phyloP scores from a whole-genome alignment of 2,329 filamentous ascomycete genomes.

The Ceratocystis albifundus region DNA sequence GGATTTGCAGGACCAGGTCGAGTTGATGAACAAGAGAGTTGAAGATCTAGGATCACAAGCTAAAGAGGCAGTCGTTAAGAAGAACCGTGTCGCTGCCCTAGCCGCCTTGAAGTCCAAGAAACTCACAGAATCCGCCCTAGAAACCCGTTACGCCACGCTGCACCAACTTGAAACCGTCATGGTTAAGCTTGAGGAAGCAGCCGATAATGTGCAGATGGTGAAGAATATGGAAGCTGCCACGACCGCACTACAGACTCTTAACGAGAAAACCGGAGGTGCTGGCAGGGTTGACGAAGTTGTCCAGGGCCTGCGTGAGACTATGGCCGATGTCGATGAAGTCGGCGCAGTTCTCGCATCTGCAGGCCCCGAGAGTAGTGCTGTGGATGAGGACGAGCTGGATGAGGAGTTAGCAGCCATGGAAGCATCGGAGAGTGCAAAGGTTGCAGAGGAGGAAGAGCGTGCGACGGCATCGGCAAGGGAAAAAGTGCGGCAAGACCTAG shows the following conservation, averaged over 20 bases:
- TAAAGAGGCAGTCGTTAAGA: constrained; percentile 56
- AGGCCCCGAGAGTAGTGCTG: constrained; percentile 32
- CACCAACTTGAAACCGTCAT: constrained; percentile 75
- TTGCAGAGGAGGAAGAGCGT: constrained; percentile 34
- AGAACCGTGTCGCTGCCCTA: constrained; percentile 64
- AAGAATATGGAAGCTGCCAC: constrained; percentile 70
- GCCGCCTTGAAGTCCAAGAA: constrained; percentile 75
- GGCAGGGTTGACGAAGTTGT: constrained; percentile 66
- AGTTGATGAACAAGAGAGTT: constrained; percentile 54
- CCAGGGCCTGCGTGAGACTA: constrained; percentile 65
- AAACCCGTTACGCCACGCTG: constrained; percentile 60
- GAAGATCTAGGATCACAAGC: constrained; percentile 53
- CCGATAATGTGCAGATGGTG: constrained; percentile 73
- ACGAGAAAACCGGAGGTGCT: constrained; percentile 63
- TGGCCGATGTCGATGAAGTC: constrained; percentile 72
- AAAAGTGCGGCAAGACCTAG: constrained; percentile 29
- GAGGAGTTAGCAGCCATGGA: constrained; percentile 75
- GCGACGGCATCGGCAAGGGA: constrained; percentile 33
- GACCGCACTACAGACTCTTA: constrained; percentile 58
- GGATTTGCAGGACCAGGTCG: constrained; percentile 61
- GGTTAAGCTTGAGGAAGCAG: constrained; percentile 71
- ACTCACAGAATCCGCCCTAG: constrained; percentile 60
- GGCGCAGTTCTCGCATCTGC: constrained; percentile 61
- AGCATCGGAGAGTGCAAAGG: constrained; percentile 43
- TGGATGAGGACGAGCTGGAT: constrained; percentile 78